Evolutionary conservation across 2,329 filamentous ascomycete species (phyloP), one percentile per base, ranked within the genome.

Genomic region (Clonostachys chloroleuca): DNA sequence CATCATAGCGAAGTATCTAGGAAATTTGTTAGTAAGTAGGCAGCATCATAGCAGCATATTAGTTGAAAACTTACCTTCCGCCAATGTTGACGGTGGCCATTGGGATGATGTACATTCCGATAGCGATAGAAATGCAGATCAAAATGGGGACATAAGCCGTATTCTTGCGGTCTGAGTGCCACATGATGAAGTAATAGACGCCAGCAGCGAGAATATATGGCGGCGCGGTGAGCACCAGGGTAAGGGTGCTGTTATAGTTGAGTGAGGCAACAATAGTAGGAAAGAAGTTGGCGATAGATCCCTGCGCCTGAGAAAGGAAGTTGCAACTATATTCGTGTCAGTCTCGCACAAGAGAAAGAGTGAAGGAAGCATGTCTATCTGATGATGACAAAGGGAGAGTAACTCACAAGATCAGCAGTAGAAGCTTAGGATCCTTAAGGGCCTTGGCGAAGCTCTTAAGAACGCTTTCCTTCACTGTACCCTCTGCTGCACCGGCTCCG

Each of bases 401-500:
- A 30, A 30, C 24, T 30, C 53, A 56, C 50, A 49, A 55, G 30
- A 79, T 74, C 57, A 84, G 57, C 46, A 81, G 63, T 59, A 75
- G 83, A 6, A 75, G 81, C 64, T 84, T 85, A 52, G 70, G 51
- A 54, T 85, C 81, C 5, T 63, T 57, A 48, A 82, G 74, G 1
- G 80, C 80, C 20, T 78, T 59, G 51, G 58, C 66, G 12, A 76
- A 70, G 0, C 81, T 81, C 17, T 74, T 59, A 56, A 68, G 68
- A 52, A 80, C 71, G 12, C 70, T 77, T 57, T 83, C 78, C 17
- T 81, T 66, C 47, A 78, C 64, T 49, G 69, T 73, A 44, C 74
- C 75, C 57, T 85, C 82, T 49, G 81, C 80, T 53, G 82, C 74
- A 14, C 81, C 81, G n/a, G 83, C 77, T 56, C 84, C 82, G 55